Percentiles rank a stretch among this genome's conserved stretches.
Evolutionary conservation across 306 rosid genomes (phyloP).

Genomic region (Luffa acutangula): DNA sequence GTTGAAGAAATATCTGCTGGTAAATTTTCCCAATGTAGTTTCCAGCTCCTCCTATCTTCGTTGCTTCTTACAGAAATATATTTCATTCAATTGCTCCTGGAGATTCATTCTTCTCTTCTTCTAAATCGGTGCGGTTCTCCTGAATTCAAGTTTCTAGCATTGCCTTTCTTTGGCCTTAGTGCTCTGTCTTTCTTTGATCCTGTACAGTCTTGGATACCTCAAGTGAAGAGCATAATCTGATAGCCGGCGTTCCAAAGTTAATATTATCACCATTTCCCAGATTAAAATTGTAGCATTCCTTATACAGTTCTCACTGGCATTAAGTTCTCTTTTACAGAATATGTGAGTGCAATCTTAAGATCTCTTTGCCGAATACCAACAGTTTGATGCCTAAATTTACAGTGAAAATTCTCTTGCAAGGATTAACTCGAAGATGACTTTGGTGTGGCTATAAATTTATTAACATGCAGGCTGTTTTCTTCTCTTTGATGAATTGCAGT

Average conservation of each 20-base stretch:
- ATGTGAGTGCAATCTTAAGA: not conserved
- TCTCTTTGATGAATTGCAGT: conserved; percentile 35
- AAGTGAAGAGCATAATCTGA: not conserved
- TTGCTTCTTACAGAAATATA: not conserved
- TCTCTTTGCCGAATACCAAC: not conserved
- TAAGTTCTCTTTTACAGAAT: not conserved
- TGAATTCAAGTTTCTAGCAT: not conserved
- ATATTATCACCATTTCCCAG: not conserved
- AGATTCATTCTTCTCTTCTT: not conserved
- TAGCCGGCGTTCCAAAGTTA: not conserved
- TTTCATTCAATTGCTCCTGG: not conserved
- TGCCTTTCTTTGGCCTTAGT: not conserved
- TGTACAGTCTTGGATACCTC: not conserved
- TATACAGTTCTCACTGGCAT: not conserved
- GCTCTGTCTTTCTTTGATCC: not conserved
- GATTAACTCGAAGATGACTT: not conserved
- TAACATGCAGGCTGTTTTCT: not conserved
- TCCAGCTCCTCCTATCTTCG: not conserved
- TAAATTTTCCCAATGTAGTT: not conserved
- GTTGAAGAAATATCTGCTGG: not conserved
- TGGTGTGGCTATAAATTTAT: not conserved
- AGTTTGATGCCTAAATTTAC: not conserved
- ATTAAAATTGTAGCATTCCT: not conserved
- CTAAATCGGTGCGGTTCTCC: not conserved
- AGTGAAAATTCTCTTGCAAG: not conserved